Evolutionary conservation across 2,329 filamentous ascomycete species (phyloP).

Genomic region (Pyrenochaeta sp.): DNA sequence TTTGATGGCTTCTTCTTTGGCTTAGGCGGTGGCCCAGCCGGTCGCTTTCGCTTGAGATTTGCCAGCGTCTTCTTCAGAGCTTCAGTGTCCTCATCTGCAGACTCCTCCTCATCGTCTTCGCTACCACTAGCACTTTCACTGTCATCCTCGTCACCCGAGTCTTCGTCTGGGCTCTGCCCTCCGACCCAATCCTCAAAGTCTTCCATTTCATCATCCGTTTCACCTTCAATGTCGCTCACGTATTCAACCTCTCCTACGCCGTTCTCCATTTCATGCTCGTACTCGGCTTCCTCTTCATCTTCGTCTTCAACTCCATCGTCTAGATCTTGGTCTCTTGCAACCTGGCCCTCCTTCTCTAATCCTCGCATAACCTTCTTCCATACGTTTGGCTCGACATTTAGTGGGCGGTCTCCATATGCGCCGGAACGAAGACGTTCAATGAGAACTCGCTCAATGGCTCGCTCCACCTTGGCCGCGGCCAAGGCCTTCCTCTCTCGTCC

Average conservation of each 20-base stretch:
- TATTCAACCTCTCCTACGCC: constrained; percentile 86
- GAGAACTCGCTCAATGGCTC: constrained; percentile 93
- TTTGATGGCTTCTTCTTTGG: constrained; percentile 64
- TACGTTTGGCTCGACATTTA: constrained; percentile 93
- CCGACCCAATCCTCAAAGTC: constrained; percentile 92
- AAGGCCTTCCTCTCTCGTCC: constrained; percentile 60
- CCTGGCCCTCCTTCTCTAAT: constrained; percentile 87
- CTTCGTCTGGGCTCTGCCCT: constrained; percentile 67
- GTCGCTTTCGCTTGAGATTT: constrained; percentile 66
- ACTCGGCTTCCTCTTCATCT: constrained; percentile 74
- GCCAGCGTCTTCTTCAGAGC: constrained; percentile 66
- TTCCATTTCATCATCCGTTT: constrained; percentile 72
- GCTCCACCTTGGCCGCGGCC: constrained; percentile 85
- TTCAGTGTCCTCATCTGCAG: constrained; percentile 62
- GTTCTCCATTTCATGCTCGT: constrained; percentile 71
- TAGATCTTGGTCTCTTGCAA: constrained; percentile 82
- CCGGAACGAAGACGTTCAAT: constrained; percentile 90
- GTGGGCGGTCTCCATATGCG: constrained; percentile 90
- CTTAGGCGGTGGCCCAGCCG: constrained; percentile 59
- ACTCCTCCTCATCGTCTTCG: constrained; percentile 64
- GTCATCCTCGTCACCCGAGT: constrained; percentile 66
- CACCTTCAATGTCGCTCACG: constrained; percentile 86
- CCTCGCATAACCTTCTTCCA: constrained; percentile 97
- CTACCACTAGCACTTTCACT: constrained; percentile 60
- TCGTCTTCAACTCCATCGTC: constrained; percentile 86